A percentile compares a stretch with the other conserved stretches of the same genome.
phyloP scores from a whole-genome alignment of 1,284 basidiomycete genomes.

The Schizophyllum amplum region DNA sequence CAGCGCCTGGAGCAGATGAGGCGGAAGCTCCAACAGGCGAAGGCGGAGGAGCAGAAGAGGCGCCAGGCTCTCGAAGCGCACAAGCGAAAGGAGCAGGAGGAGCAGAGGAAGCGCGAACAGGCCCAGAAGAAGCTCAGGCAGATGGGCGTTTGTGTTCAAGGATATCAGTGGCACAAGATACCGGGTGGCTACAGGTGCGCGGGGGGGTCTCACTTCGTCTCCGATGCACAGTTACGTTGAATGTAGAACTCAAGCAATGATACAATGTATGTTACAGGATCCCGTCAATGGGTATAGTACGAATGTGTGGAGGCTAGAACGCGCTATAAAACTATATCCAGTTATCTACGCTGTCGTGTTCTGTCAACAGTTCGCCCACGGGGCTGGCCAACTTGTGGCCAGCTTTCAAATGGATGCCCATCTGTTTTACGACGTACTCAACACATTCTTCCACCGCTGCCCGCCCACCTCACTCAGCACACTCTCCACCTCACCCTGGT shows the following conservation, averaged over 20 bases:
- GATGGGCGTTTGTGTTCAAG: conserved; percentile 46
- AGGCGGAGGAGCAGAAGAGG: conserved; percentile 20
- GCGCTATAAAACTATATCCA: too few species aligned
- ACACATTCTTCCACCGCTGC: conserved; percentile 53
- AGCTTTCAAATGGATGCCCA: not conserved
- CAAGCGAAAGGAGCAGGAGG: conserved; percentile 26
- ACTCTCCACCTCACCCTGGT: conserved; percentile 64
- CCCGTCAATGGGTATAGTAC: too few species aligned
- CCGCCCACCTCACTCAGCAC: conserved; percentile 69
- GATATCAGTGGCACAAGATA: conserved; percentile 45
- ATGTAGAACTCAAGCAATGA: not conserved
- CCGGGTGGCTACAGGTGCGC: conserved; percentile 42
- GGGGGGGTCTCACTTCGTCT: conserved; percentile 44
- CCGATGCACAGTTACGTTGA: conserved; percentile 15
- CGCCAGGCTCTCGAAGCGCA: conserved; percentile 24
- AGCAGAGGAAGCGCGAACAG: conserved; percentile 27
- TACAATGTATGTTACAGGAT: too few species aligned
- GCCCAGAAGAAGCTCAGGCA: conserved; percentile 35
- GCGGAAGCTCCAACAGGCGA: conserved; percentile 21
- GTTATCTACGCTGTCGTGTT: too few species aligned
- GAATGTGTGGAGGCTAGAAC: too few species aligned
- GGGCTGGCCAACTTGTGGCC: too few species aligned
- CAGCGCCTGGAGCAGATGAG: conserved; percentile 12
- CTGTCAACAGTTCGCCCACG: too few species aligned
- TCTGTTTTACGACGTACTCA: conserved; percentile 12